Base-by-base conservation (phyloP, 768 basidiomycete genomes). In the Lenzites betulinus region DNA sequence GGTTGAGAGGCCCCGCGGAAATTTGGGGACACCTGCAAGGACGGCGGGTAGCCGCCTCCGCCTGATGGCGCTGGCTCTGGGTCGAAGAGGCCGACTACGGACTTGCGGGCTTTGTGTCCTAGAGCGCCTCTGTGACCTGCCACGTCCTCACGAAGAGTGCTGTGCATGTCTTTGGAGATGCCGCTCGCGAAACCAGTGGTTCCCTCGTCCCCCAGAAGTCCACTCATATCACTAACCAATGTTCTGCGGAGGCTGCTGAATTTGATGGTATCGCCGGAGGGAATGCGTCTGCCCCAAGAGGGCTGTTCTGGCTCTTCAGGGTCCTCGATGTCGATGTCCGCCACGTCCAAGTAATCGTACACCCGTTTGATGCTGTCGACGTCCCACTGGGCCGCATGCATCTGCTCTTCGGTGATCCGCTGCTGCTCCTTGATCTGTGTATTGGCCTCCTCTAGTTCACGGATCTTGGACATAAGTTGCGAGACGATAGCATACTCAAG, bases 371-470 rank as follows among this genome's bases (percentile, higher is more conserved):
- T 90, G 54, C 81, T 82, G 48, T 89, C 82, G 2, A 87, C 86
- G 65, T 92, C 89, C 59, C 82, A 79, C 64, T 90, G 88, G 11
- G 90, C 88, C 4, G 81, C 81, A n/a, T 81, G 81, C 26, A 92
- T 76, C 59, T 86, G 84, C 39, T 76, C 76, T 6, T 80, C 73
- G 0, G 90, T 91, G 65, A 83, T 80, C 1, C 71, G 72, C 69
- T 93, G 91, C 62, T 89, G 84, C 57, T 79, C 75, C 22, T 83
- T 76, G 42, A 93, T 91, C 56, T 83, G 81, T 7, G 75, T 63
- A 64, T 93, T 93, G 2, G 89, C 83, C 39, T 85, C 81, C 67
- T 93, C 90, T 1, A 93, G 79, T 69, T 93, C 91, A 48, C 81
- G 78, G 51, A 93, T 89, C 74, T 93, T 93, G 16, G 75, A 69